A percentile compares a stretch with the other conserved stretches of the same genome.
These are phyloP conservation scores for Trichoderma brevicompactum DNA, from an alignment of 2,329 filamentous ascomycete species.

Conservation along the genomic window DNA sequence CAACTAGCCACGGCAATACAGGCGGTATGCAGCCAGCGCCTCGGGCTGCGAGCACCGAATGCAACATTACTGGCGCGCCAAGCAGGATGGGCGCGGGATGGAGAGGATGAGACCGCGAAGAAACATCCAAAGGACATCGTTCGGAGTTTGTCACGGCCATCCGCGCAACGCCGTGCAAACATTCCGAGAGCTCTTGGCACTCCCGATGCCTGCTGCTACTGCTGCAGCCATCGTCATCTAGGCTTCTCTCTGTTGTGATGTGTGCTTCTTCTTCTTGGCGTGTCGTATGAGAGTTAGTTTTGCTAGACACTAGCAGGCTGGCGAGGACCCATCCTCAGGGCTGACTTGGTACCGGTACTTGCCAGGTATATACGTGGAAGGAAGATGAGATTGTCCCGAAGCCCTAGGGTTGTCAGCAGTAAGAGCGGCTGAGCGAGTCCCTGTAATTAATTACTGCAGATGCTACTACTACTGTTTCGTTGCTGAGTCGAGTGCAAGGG, in stretches of 20 bases:
- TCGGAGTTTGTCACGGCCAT: too few relatives aligned
- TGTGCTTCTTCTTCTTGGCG: too few relatives aligned
- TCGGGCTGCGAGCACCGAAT: constrained; percentile 11
- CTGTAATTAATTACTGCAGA: neutral
- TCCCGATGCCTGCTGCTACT: neutral
- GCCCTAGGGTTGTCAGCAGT: constrained; percentile 2
- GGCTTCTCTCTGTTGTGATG: too few relatives aligned
- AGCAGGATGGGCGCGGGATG: neutral
- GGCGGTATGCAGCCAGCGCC: neutral
- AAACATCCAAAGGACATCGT: neutral
- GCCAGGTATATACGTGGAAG: neutral
- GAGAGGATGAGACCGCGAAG: constrained; percentile 5
- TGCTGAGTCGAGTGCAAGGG: too few relatives aligned
- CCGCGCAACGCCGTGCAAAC: neutral
- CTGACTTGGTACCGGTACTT: constrained; percentile 26
- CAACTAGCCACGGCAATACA: too few relatives aligned
- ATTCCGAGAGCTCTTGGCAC: constrained; percentile 18
- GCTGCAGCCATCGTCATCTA: too few relatives aligned
- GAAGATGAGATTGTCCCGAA: constrained; percentile 1
- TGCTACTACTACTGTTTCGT: too few relatives aligned
- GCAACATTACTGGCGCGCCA: constrained; percentile 9
- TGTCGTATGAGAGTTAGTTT: too few relatives aligned
- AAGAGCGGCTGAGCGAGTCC: neutral
- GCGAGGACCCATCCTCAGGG: constrained; percentile 18
- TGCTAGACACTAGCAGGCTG: neutral